A percentile compares a stretch with the other conserved stretches of the same genome.
Evolutionary conservation across 352 stramenopile genomes (phyloP).

Genomic region (Phytophthora colocasiae): DNA sequence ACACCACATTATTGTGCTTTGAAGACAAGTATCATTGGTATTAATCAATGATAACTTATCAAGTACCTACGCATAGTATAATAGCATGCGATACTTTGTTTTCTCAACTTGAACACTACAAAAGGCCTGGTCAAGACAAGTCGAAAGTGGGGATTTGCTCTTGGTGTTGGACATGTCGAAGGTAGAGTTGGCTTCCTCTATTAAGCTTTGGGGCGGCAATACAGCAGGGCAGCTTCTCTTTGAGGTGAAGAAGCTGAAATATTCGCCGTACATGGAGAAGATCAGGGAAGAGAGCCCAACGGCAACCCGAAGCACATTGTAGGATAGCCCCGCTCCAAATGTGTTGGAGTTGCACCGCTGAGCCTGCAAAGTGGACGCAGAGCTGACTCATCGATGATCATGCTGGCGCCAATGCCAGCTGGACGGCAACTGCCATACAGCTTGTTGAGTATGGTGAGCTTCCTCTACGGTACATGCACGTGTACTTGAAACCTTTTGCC

Average conservation of each 20-base stretch:
- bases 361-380: not conserved
- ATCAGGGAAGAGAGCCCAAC: not conserved
- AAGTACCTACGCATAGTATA: no score
- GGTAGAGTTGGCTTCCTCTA: no score
- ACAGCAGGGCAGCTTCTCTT: not conserved
- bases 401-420: constrained; percentile 7
- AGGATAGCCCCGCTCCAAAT: not conserved
- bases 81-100: not conserved
- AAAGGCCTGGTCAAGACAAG: not conserved
- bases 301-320: not conserved
- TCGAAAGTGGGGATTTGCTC: not conserved
- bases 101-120: not conserved
- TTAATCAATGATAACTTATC: no score
- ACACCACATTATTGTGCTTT: constrained; percentile 13
- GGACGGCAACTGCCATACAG: constrained; percentile 1
- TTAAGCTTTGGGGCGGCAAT: no score
- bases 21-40: no score
- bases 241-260: not conserved
- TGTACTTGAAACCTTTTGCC: not conserved
- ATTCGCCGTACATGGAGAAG: constrained; percentile 2
- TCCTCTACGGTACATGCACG: not conserved
- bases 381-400: constrained; percentile 7
- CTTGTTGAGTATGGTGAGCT: constrained; percentile 7
- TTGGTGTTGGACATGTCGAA: no score
- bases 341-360: constrained; percentile 3